Percentiles rank a stretch among this genome's conserved stretches.
phyloP scores from a whole-genome alignment of 1,284 basidiomycete genomes.

The Microbotryum lychnidis-dioicae region DNA sequence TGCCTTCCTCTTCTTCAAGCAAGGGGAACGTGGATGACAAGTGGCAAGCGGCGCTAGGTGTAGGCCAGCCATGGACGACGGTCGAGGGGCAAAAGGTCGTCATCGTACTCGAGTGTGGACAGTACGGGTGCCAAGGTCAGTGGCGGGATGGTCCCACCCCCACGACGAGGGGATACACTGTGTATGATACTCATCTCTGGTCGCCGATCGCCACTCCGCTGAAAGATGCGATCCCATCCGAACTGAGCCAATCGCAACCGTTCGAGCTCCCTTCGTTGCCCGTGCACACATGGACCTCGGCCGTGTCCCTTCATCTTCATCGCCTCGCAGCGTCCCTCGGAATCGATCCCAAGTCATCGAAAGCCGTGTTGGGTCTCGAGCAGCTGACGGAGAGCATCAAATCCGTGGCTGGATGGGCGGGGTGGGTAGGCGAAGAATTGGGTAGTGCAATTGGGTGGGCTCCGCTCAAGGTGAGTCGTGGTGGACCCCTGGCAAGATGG shows the following conservation, averaged over 20 bases:
- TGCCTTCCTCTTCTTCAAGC: slow-evolving; percentile 4
- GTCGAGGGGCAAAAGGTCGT: slow-evolving; percentile 10
- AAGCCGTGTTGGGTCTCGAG: slow-evolving; percentile 5
- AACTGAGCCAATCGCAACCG: background rate
- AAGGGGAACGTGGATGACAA: background rate
- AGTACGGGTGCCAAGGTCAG: slow-evolving; percentile 11
- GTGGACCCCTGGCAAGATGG: background rate
- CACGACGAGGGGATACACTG: too few species aligned
- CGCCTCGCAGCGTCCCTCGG: slow-evolving; percentile 20
- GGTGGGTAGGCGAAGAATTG: slow-evolving; percentile 26
- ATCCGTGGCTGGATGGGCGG: slow-evolving; percentile 23
- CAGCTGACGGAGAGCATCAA: slow-evolving; percentile 18
- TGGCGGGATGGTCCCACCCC: background rate
- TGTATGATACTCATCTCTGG: too few species aligned
- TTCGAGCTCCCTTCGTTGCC: slow-evolving; percentile 19
- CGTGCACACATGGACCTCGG: slow-evolving; percentile 19
- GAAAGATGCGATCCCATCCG: slow-evolving; percentile 1
- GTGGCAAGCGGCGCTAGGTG: slow-evolving; percentile 1
- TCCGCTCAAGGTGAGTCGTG: slow-evolving; percentile 1
- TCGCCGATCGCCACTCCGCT: too few species aligned
- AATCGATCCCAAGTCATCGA: background rate
- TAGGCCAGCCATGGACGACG: background rate
- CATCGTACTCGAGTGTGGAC: slow-evolving; percentile 25
- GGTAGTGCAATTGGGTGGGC: slow-evolving; percentile 25
- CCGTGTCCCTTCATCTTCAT: slow-evolving; percentile 27